Evolutionary conservation across 23 red algal species (phyloP).

Genomic region (Cyanidioschyzon merolae): DNA sequence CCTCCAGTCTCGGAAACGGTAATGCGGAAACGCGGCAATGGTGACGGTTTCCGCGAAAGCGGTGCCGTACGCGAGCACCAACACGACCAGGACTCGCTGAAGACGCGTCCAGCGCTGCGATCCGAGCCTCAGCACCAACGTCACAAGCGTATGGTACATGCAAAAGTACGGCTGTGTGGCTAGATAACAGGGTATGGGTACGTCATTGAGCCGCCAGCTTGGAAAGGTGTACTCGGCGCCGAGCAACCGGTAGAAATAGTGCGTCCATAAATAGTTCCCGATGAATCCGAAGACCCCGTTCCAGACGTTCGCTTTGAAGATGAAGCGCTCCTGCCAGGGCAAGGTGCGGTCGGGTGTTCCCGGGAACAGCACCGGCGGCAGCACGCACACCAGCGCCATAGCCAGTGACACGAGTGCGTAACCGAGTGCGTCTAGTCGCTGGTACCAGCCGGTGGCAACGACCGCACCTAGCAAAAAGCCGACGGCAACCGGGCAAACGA

Average conservation of each 20-base stretch:
- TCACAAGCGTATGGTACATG: conserved; percentile 61
- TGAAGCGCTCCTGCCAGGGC: conserved; percentile 44
- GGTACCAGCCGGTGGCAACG: conserved; percentile 43
- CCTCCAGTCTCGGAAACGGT: conserved; percentile 39
- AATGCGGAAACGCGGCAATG: conserved; percentile 83
- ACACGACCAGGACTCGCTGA: conserved; percentile 9
- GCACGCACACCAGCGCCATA: conserved; percentile 32
- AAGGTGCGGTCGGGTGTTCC: conserved; percentile 24
- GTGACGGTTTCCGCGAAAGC: conserved; percentile 79
- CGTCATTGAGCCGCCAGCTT: conserved; percentile 61
- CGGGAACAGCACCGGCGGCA: conserved; percentile 30
- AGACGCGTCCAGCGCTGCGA: neutral
- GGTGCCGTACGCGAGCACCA: conserved; percentile 49
- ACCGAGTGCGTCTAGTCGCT: conserved; percentile 35
- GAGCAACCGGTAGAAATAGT: conserved; percentile 90
- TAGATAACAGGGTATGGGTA: conserved; percentile 57
- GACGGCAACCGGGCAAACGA: conserved; percentile 47
- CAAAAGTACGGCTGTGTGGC: conserved; percentile 86
- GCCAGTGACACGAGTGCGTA: conserved; percentile 48
- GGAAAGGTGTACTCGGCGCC: conserved; percentile 84
- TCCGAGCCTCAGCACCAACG: conserved; percentile 42
- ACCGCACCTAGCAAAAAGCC: conserved; percentile 44
- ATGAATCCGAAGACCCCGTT: conserved; percentile 75
- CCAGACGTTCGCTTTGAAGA: conserved; percentile 71
- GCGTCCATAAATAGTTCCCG: conserved; percentile 98